Evolutionary conservation across 1,284 basidiomycete genomes (phyloP).

Genomic region (Farysia itapuensis): DNA sequence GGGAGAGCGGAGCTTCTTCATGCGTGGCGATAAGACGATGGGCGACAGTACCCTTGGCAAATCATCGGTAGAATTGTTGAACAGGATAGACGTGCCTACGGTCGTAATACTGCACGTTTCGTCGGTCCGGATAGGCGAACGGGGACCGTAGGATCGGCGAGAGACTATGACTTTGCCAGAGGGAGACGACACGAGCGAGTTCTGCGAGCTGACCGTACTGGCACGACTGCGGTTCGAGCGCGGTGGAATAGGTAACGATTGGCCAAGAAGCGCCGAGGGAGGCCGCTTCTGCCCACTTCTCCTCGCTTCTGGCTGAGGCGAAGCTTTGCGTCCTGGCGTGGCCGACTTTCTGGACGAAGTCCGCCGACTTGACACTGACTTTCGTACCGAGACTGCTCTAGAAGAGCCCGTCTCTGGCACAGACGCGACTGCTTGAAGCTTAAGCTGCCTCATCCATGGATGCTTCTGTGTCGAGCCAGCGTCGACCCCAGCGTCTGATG

Average conservation of each 20-base stretch:
- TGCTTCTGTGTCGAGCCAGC: constrained; percentile 23
- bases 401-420: too few species aligned
- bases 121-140: constrained; percentile 6
- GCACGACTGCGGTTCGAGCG: constrained; percentile 20
- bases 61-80: constrained; percentile 8
- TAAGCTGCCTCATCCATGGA: constrained; percentile 34
- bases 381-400: too few species aligned
- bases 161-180: constrained; percentile 29
- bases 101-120: constrained; percentile 22
- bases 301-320: not conserved
- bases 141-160: constrained; percentile 24
- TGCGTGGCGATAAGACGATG: not conserved
- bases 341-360: too few species aligned
- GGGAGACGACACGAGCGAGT: constrained; percentile 17
- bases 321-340: too few species aligned
- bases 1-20: not conserved
- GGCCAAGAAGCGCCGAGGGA: constrained; percentile 13
- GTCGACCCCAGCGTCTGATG: too few species aligned
- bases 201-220: constrained; percentile 34
- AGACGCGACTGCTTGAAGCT: constrained; percentile 4
- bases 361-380: too few species aligned
- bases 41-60: too few species aligned
- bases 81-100: constrained; percentile 28
- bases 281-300: constrained; percentile 5
- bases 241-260: constrained; percentile 33